Evolutionary conservation across 2,329 filamentous ascomycete species (phyloP), one percentile per base, ranked within the genome.

Genomic region (Parastagonospora avenae): DNA sequence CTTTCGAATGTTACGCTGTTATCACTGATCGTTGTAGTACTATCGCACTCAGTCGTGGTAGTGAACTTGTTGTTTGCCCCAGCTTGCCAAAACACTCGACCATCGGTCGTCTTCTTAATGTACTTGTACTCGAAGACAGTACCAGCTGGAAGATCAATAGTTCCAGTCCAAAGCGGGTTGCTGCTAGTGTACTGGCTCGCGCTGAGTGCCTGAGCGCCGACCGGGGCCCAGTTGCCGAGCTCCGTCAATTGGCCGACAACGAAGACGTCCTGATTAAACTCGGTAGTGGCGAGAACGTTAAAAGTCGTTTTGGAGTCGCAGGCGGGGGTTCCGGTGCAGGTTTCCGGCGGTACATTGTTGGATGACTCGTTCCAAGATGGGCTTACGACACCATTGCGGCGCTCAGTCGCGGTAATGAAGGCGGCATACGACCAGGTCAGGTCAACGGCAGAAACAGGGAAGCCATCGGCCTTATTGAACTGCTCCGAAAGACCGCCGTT

Each of bases 371-470:
- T 53, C 60, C 60, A 63, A 12, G 48, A 51, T 12, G 55, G 60
- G 28, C 44, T 38, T 2, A 60, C 51, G 29, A 51, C 19, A 6
- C 52, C 50, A n/a, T 51, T 47, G 32, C 60, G 60, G 33, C 60
- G 60, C 12, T 57, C 54, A 10, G 39, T 42, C 2, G 60, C 60
- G 0, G 86, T 87, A 40, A 91, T 74, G 70, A 91, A 86, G 0
- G 87, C 80, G 1, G 87, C 86, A 58, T 90, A 90, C 0, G 86
- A 89, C 88, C 88, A 91, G 2, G 88, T 90, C 27, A 91, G 75
- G 57, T 91, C 85, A 14, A 76, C 74, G 1, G 88, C 88, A 1
- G 86, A 89, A 4, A 87, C 74, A 1, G 84, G 85, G 0, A 63
- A 57, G 28, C 77, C 77, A 29, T 62, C 67, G 11, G 62, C 68